These are phyloP conservation scores for Suillus subalutaceus DNA, from an alignment of 768 basidiomycete species.

Conservation along the genomic window DNA sequence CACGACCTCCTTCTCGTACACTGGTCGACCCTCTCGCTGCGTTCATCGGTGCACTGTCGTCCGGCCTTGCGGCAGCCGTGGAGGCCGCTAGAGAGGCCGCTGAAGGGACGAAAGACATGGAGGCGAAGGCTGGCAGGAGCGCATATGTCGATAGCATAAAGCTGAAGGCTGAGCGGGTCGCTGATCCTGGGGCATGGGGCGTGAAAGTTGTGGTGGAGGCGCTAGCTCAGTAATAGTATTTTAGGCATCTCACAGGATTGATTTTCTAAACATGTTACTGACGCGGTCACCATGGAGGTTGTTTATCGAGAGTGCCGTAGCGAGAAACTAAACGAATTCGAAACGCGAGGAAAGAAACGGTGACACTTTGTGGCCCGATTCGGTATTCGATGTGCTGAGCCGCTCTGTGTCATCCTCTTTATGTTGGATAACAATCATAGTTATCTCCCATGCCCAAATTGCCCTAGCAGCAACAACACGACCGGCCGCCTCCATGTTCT, in stretches of 20 bases:
- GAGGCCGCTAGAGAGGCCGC: constrained; percentile 66
- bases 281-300: too few species aligned
- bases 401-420: too few species aligned
- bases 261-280: background rate
- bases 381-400: too few species aligned
- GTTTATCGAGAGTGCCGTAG: too few species aligned
- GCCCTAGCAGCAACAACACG: too few species aligned
- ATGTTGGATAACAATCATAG: too few species aligned
- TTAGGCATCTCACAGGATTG: background rate
- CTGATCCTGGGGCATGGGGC: constrained; percentile 94
- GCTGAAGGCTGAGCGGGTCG: constrained; percentile 60
- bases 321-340: too few species aligned
- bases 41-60: constrained; percentile 51
- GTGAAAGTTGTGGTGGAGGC: constrained; percentile 74
- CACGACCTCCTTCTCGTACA: constrained; percentile 87
- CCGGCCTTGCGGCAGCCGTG: constrained; percentile 55
- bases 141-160: constrained; percentile 80
- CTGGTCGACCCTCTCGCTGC: constrained; percentile 90
- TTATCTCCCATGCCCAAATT: too few species aligned
- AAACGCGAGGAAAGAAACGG: too few species aligned
- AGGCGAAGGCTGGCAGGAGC: constrained; percentile 87
- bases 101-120: constrained; percentile 70
- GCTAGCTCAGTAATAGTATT: constrained; percentile 27
- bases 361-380: too few species aligned
- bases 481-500: too few species aligned